Percentiles rank a stretch among this genome's conserved stretches.
Evolutionary conservation across 352 stramenopile species (phyloP).

Genomic region (Pythium diclinum): DNA sequence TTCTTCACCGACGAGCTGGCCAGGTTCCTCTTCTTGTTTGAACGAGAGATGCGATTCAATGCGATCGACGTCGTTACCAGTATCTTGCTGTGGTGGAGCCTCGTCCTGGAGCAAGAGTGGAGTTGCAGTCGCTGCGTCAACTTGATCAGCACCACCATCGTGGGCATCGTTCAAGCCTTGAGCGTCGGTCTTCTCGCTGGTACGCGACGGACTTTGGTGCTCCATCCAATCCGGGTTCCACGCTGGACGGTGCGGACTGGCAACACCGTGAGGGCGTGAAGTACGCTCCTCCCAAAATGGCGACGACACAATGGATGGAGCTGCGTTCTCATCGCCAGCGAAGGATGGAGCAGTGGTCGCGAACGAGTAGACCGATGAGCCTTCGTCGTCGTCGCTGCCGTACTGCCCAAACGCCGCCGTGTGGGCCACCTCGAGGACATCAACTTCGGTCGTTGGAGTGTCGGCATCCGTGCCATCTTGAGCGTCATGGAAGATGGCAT

Average conservation of each 20-base stretch:
- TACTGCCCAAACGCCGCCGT: not conserved
- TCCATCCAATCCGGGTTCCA: not conserved
- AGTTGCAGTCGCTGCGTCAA: not conserved
- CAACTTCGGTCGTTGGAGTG: not conserved
- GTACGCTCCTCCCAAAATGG: not conserved
- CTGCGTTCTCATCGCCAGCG: not conserved
- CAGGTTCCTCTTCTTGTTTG: not conserved
- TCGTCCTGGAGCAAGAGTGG: conserved; percentile 6
- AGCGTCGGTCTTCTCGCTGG: not conserved
- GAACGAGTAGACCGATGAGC: not conserved
- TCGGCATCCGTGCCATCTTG: not conserved
- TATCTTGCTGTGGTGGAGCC: not conserved
- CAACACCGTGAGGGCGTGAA: not conserved
- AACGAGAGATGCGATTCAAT: not conserved
- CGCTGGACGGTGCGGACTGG: not conserved
- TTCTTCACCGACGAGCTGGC: not conserved
- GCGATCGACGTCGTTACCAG: not conserved
- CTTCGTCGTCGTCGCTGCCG: not conserved
- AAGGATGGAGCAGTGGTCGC: not conserved
- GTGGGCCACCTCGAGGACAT: not conserved
- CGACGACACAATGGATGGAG: not conserved
- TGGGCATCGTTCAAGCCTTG: not conserved
- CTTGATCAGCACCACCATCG: not conserved
- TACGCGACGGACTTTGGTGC: not conserved
- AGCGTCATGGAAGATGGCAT: not conserved